These are phyloP conservation scores for Pelargonium nanum DNA, from an alignment of 345 rosid species.

Conservation along the genomic window DNA sequence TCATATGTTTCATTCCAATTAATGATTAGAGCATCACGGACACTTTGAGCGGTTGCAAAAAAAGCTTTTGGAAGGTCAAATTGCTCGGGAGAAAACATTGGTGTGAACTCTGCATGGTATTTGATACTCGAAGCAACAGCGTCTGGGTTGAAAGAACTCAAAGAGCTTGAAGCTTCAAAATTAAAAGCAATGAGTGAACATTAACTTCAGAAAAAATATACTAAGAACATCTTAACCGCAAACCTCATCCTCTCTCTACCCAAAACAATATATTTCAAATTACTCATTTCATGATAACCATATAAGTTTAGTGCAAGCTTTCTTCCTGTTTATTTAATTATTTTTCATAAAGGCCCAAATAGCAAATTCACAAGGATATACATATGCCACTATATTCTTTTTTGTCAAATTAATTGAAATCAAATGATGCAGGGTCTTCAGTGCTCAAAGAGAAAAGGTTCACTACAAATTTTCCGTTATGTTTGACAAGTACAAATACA, in stretches of 20 bases:
- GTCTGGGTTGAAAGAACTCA: conserved; percentile 21
- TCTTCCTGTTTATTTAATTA: too few species aligned
- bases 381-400: too few species aligned
- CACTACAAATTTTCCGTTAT: too few species aligned
- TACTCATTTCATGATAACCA: too few species aligned
- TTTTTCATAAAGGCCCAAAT: too few species aligned
- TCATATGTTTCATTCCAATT: conserved; percentile 47
- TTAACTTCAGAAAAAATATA: background rate
- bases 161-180: background rate
- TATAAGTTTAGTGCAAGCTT: too few species aligned
- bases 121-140: conserved; percentile 39
- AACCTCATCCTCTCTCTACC: background rate
- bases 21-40: conserved; percentile 37
- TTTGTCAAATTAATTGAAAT: too few species aligned
- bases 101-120: conserved; percentile 49
- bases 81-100: conserved; percentile 35
- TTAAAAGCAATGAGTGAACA: background rate
- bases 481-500: too few species aligned
- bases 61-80: conserved; percentile 45
- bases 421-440: too few species aligned
- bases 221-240: background rate
- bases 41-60: conserved; percentile 41
- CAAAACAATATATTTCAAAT: background rate
- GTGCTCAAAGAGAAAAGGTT: too few species aligned
- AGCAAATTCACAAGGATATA: background rate